Base-by-base conservation (phyloP, 306 rosid species). In the Rubus idaeus region DNA sequence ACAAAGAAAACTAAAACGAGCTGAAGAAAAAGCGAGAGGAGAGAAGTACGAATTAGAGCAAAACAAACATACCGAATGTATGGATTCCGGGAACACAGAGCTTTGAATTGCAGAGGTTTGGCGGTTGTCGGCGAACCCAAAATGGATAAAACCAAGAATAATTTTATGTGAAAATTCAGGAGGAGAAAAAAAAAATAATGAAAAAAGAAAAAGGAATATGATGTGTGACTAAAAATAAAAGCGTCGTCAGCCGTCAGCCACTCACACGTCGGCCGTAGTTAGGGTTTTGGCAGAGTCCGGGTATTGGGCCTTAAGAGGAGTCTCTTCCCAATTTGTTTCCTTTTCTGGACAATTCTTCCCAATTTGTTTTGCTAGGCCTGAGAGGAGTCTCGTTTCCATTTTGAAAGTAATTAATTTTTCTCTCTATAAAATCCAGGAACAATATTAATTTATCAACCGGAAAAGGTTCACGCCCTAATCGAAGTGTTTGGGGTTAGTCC, bases 121-220 rank as follows among this genome's bases (percentile, higher is more conserved):
- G 68, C 68, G 68, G 68, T 73, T 73, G 77, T 73, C 55, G 77
- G 77, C 77, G 77, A 73, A 57, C 55, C 55, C 52, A 20, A 42
- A 57, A 73, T 57, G 77, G 77, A 73, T 73, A 73, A 57, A 73
- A 72, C 10, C 40, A 57, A 3, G 40, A 55, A n/a, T 53, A 52
- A 17, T 70, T 70, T 71, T 18, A 18, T 4, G 63, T 3, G 40
- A 30, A 30, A 30, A 30, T 30, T 30, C 2, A 30, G 2, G 35
- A 12, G 39, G 6, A 30, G 44, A 58, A 6, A 9, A 17, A 0
- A 14, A 7, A 8, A 51, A 16, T 23, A 20, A 49, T 6, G 3
- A 23, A 1, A 45, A 12, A 3, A 26, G 8, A 5, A 8, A 17
- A 5, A 1, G 3, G 26, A 3, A 13, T 10, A 20, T 42, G 18